Percentiles rank a stretch among this genome's conserved stretches.
Conservation (phyloP, 2,329 filamentous ascomycete species). For the Aureobasidium namibiae region DNA sequence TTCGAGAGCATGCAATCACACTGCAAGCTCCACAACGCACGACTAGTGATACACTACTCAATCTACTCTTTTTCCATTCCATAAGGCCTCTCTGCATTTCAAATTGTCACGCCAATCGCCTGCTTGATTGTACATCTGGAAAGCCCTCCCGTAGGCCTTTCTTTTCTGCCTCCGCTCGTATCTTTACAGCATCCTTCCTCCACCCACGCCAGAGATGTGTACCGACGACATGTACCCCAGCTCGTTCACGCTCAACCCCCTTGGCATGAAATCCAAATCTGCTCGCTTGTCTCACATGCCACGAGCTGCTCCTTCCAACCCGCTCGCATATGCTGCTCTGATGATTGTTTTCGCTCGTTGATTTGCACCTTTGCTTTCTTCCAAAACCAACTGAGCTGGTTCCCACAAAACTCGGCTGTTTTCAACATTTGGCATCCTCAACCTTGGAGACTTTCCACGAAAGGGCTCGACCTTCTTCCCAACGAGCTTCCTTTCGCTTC, state of each 20-base stretch:
- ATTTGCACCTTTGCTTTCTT: background rate
- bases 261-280: conserved; percentile 10
- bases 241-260: background rate
- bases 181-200: background rate
- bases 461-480: background rate
- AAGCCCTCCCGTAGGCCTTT: background rate
- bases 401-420: background rate
- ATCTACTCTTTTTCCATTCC: background rate
- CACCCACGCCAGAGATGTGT: background rate
- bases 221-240: conserved; percentile 2
- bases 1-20: conserved; percentile 10
- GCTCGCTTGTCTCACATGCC: conserved; percentile 12
- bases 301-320: background rate
- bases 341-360: background rate
- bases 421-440: background rate
- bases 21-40: conserved; percentile 11
- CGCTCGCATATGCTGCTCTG: background rate
- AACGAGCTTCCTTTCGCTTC: background rate
- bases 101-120: conserved; percentile 2
- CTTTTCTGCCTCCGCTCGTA: background rate
- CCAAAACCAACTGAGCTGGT: background rate
- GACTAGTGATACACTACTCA: conserved; percentile 10
- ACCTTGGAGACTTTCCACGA: background rate
- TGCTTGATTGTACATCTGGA: background rate
- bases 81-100: background rate